Evolutionary conservation across 768 basidiomycete species (phyloP).

Genomic region (Calvatia gigantea): DNA sequence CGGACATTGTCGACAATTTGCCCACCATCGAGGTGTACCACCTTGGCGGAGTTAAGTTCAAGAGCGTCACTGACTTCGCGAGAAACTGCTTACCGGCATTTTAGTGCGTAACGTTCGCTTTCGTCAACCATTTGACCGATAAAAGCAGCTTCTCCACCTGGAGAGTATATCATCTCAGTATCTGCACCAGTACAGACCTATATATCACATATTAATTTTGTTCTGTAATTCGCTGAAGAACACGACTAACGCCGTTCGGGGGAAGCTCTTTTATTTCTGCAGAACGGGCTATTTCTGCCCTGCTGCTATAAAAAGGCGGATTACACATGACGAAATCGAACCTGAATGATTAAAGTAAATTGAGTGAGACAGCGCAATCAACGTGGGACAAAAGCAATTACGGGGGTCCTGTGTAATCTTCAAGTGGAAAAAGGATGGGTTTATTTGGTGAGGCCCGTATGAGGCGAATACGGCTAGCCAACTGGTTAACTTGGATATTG

Average conservation of each 20-base stretch:
- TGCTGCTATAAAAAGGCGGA: conserved; percentile 88
- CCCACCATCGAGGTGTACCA: conserved; percentile 97
- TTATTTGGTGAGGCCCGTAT: conserved; percentile 31
- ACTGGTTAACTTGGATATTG: conserved; percentile 57
- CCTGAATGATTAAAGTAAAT: conserved; percentile 22
- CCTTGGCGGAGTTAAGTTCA: conserved; percentile 30
- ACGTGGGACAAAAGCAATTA: conserved; percentile 5
- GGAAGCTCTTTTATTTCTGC: conserved; percentile 58
- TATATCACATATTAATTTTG: neutral
- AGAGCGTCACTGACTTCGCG: neutral
- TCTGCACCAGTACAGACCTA: conserved; percentile 86
- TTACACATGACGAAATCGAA: conserved; percentile 93
- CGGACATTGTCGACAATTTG: conserved; percentile 69
- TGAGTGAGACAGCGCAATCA: neutral
- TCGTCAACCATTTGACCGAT: conserved; percentile 76
- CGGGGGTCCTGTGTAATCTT: conserved; percentile 14
- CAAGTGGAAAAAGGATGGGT: conserved; percentile 45
- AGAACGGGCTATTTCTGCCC: conserved; percentile 59
- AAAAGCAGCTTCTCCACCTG: conserved; percentile 83
- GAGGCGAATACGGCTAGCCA: conserved; percentile 50
- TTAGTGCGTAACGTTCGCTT: conserved; percentile 45
- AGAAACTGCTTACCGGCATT: conserved; percentile 51
- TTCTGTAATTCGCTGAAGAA: neutral
- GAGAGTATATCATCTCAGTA: conserved; percentile 80
- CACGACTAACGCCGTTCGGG: conserved; percentile 62